These are phyloP conservation scores for Cyberlindnera misumaiensis DNA, from an alignment of 805 yeast species.

Conservation along the genomic window DNA sequence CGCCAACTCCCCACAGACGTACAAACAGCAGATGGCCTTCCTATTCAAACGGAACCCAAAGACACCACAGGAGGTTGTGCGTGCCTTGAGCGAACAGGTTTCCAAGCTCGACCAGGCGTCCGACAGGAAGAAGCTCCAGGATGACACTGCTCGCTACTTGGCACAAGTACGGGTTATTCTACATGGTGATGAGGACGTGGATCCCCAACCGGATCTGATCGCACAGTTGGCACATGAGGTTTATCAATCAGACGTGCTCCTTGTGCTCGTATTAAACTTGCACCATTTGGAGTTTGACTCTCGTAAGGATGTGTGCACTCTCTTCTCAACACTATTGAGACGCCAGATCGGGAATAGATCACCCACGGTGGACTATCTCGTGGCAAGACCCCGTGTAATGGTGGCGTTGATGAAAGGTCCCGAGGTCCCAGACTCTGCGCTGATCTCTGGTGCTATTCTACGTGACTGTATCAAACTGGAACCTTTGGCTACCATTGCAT, in stretches of 20 bases:
- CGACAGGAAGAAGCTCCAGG: slow-evolving; percentile 46
- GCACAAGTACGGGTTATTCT: slow-evolving; percentile 58
- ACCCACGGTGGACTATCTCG: slow-evolving; percentile 82
- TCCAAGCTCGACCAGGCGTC: slow-evolving; percentile 39
- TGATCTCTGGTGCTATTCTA: slow-evolving; percentile 69
- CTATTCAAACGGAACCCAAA: slow-evolving; percentile 87
- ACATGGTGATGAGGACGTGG: slow-evolving; percentile 61
- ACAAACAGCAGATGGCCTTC: slow-evolving; percentile 48
- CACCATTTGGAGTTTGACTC: slow-evolving; percentile 80
- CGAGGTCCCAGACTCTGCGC: slow-evolving; percentile 64
- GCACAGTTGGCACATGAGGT: slow-evolving; percentile 76
- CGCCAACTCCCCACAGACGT: too few species aligned
- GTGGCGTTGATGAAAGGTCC: slow-evolving; percentile 61
- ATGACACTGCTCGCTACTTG: slow-evolving; percentile 63
- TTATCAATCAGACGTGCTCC: slow-evolving; percentile 62
- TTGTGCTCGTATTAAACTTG: slow-evolving; percentile 51
- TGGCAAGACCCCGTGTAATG: slow-evolving; percentile 60
- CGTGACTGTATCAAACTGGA: slow-evolving; percentile 84
- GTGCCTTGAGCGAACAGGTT: slow-evolving; percentile 68
- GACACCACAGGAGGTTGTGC: slow-evolving; percentile 78
- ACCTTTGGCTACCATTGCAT: slow-evolving; percentile 50
- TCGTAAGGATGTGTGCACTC: slow-evolving; percentile 68
- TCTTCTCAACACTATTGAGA: slow-evolving; percentile 72
- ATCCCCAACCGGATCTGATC: slow-evolving; percentile 44
- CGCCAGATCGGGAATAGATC: slow-evolving; percentile 69